phyloP scores from a whole-genome alignment of 306 rosid species.

The Lupinus albus region DNA sequence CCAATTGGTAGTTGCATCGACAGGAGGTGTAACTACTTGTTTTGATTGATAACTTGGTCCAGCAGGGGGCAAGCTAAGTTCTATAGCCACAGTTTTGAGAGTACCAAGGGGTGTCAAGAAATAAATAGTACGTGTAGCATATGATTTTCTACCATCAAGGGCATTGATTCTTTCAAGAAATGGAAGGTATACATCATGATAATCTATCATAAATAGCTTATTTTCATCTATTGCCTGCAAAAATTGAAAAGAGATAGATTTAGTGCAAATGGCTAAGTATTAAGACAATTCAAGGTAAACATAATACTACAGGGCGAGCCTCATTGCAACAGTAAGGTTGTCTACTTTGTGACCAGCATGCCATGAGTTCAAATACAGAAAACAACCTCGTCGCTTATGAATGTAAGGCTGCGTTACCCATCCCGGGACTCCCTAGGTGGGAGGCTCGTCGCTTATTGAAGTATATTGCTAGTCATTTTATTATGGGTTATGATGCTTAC shows the following conservation, averaged over 20 bases:
- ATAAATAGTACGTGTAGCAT: constrained; percentile 80
- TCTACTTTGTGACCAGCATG: too few relatives aligned
- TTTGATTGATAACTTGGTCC: constrained; percentile 64
- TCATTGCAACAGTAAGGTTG: too few relatives aligned
- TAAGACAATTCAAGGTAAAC: neutral
- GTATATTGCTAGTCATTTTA: neutral
- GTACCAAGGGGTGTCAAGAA: constrained; percentile 69
- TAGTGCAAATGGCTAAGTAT: neutral
- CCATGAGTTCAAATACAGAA: too few relatives aligned
- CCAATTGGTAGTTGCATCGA: constrained; percentile 85
- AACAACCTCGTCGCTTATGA: too few relatives aligned
- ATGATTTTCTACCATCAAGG: constrained; percentile 85
- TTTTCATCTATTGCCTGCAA: constrained; percentile 71
- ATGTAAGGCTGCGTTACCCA: too few relatives aligned
- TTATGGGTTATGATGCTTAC: constrained; percentile 45
- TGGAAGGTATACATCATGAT: constrained; percentile 88
- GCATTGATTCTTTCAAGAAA: constrained; percentile 79
- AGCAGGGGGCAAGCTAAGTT: constrained; percentile 76
- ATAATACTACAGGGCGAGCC: too few relatives aligned
- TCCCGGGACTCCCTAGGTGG: too few relatives aligned
- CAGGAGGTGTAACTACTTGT: constrained; percentile 69
- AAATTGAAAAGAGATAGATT: neutral
- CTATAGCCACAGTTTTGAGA: constrained; percentile 87
- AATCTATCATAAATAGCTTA: constrained; percentile 72
- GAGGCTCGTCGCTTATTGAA: too few relatives aligned